Evolutionary conservation across 768 basidiomycete species (phyloP), one percentile per base, ranked within the genome.

Genomic region (Lentinula raphanica): DNA sequence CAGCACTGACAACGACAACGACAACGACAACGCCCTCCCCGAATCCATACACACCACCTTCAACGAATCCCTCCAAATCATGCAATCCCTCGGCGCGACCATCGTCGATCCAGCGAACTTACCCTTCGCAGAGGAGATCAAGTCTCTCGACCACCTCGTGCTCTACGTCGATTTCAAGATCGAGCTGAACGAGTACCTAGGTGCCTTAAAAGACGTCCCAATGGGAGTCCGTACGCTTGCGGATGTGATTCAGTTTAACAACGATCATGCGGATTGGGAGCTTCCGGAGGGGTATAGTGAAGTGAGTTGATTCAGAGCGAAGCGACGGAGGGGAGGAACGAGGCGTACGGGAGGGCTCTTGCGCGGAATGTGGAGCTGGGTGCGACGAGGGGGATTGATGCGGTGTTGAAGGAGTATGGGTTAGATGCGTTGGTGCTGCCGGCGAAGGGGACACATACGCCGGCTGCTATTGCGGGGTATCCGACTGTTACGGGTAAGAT

Each of bases 391-490:
- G 84, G 84, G 8, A 85, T 86, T 23, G 83, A 85, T 57, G 80
- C 77, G 1, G 74, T 73, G 2, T 67, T 86, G 23, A 68, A 79
- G 54, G 61, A 70, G 50, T 73, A 76, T 55, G 69, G 75, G 2
- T 71, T 85, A 0, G 79, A 85, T 58, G 84, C 83, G 0, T 64
- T 85, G 5, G 71, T 85, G 31, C 65, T 83, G 5, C 84, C 83
- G 4, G 67, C 77, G 2, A 63, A 68, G 13, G 75, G 73, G 28
- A 75, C 74, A 6, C 72, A 71, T n/a, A 63, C 63, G 1, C 76
- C 76, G 12, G 72, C 75, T 60, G 86, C 84, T 3, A 79, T 86
- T 56, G 81, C 83, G 4, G 86, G 85, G 7, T 87, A 86, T 62
- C 86, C 86, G 1, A 82, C 86, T 54, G 73, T 86, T 36, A 85